Evolutionary conservation across 306 rosid species (phyloP).

Genomic region (Trifolium repens): DNA sequence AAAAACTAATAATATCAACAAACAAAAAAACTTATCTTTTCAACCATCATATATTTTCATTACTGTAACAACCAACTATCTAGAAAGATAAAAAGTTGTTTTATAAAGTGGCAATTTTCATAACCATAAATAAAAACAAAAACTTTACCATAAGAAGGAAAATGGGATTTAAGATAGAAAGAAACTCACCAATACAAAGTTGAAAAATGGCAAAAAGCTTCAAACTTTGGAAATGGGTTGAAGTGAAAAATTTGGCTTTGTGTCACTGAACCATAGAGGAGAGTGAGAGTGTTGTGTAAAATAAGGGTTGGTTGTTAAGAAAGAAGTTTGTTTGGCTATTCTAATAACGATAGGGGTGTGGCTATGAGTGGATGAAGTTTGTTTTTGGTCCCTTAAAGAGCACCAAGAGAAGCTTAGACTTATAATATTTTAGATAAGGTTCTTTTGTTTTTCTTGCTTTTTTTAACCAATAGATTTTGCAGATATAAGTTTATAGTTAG

Average conservation of each 20-base stretch:
- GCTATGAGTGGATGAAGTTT: conserved; percentile 74
- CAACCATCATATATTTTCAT: conserved; percentile 32
- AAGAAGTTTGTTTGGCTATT: conserved; percentile 58
- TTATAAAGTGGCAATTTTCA: neutral
- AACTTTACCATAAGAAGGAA: neutral
- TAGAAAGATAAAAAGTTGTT: neutral
- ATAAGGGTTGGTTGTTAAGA: conserved; percentile 48
- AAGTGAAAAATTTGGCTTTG: conserved; percentile 30
- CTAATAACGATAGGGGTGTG: conserved; percentile 78
- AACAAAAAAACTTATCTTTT: conserved; percentile 7
- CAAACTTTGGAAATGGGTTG: conserved; percentile 40
- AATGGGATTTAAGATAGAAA: conserved; percentile 5
- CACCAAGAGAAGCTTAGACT: conserved; percentile 58
- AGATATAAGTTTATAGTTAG: neutral
- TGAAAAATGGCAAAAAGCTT: conserved; percentile 43
- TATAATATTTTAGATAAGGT: conserved; percentile 48
- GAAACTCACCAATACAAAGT: conserved; percentile 53
- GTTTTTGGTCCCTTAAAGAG: conserved; percentile 56
- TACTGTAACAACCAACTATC: neutral
- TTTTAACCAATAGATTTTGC: neutral
- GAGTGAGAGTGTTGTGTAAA: conserved; percentile 39
- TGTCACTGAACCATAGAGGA: conserved; percentile 36
- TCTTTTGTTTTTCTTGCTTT: neutral
- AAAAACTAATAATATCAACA: conserved; percentile 3
- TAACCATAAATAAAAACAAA: too few species aligned